Evolutionary conservation across 2,329 filamentous ascomycete genomes (phyloP).

Genomic region (Beauveria pseudobassiana): DNA sequence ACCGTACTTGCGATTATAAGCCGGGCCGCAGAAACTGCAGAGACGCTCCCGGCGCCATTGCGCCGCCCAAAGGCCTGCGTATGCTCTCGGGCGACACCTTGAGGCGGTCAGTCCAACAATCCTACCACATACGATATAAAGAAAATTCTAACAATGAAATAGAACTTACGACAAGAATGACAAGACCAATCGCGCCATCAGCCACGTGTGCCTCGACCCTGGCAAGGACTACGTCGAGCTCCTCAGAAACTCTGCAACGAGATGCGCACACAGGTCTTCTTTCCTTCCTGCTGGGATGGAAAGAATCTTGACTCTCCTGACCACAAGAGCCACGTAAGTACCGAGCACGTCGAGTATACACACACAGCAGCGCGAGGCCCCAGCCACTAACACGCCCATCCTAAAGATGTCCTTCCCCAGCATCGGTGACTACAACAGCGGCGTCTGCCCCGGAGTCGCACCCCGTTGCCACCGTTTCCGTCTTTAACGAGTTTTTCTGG

Average conservation of each 20-base stretch:
- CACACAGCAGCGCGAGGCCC: background rate
- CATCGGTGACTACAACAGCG: constrained; percentile 22
- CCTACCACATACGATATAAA: no score
- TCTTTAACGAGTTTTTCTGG: constrained; percentile 40
- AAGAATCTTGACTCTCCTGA: constrained; percentile 44
- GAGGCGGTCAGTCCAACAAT: constrained; percentile 25
- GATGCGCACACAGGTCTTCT: constrained; percentile 46
- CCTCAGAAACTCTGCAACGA: constrained; percentile 45
- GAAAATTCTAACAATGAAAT: background rate
- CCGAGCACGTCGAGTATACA: background rate
- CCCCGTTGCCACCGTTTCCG: constrained; percentile 35
- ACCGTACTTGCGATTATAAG: constrained; percentile 21
- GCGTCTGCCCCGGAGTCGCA: constrained; percentile 32
- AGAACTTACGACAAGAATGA: constrained; percentile 35
- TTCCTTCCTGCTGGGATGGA: constrained; percentile 58
- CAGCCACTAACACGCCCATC: background rate
- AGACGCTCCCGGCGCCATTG: constrained; percentile 29
- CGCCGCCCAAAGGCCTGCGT: constrained; percentile 55
- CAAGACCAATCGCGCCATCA: constrained; percentile 43
- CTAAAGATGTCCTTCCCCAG: constrained; percentile 22
- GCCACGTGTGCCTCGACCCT: constrained; percentile 46
- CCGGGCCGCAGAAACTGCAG: constrained; percentile 19
- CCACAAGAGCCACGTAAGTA: constrained; percentile 46
- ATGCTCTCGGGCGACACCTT: constrained; percentile 57
- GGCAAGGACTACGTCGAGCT: constrained; percentile 41